Evolutionary conservation across 768 basidiomycete genomes (phyloP).

Genomic region (Suillus alpinus): DNA sequence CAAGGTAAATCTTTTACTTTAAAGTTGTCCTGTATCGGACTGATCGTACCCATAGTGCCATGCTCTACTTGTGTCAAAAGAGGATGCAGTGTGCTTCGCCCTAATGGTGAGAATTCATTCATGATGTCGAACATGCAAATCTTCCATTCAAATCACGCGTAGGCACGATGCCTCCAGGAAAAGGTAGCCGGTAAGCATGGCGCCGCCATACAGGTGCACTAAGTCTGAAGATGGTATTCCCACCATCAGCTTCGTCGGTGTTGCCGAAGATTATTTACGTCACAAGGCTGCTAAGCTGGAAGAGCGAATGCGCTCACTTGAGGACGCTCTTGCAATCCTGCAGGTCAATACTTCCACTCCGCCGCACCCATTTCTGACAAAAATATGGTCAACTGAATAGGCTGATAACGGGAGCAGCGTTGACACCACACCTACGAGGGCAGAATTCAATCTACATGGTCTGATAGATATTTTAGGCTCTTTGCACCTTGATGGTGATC

Average conservation of each 20-base stretch:
- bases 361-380: constrained; percentile 41
- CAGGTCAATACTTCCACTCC: constrained; percentile 37
- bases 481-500: constrained; percentile 40
- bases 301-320: constrained; percentile 50
- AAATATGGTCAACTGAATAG: constrained; percentile 17
- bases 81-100: constrained; percentile 46
- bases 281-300: constrained; percentile 44
- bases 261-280: constrained; percentile 52
- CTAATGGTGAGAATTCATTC: constrained; percentile 40
- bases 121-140: not conserved
- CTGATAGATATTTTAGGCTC: constrained; percentile 40
- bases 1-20: constrained; percentile 13
- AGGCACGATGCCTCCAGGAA: constrained; percentile 55
- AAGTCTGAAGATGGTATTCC: not conserved
- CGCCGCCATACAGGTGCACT: not conserved
- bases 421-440: not conserved
- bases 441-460: constrained; percentile 16
- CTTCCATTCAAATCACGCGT: not conserved
- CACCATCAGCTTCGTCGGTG: constrained; percentile 44
- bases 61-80: constrained; percentile 48
- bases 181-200: constrained; percentile 46
- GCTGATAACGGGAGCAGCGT: constrained; percentile 28
- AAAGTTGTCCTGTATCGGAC: constrained; percentile 8
- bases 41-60: constrained; percentile 24
- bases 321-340: constrained; percentile 51